Evolutionary conservation across 495 filamentous ascomycete species (phyloP), one percentile per base, ranked within the genome.

Genomic region (Penicillium maclennaniae): DNA sequence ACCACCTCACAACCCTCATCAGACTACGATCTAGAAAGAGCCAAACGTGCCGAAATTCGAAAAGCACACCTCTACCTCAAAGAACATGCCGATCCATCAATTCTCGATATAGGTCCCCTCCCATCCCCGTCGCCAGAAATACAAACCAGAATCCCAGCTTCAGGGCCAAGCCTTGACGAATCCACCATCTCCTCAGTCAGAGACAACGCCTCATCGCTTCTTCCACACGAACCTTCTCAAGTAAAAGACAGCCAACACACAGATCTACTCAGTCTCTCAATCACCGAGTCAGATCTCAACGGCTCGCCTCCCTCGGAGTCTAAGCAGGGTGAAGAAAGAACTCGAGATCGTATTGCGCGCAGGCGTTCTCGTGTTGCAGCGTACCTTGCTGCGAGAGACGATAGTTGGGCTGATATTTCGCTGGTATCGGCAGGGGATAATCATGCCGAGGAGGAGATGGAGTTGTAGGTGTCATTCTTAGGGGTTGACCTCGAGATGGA

Each of bases 401-500:
- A 64, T 43, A 74, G 53, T 9, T 82, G 79, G 79, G 63, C 63
- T 36, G 65, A 71, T 20, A 53, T 76, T 17, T 65, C 73, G 15
- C 61, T 80, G 26, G 57, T 78, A 43, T 81, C 79, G 25, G 70
- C 74, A 12, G 68, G 69, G 14, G 61, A 71, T 54, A 74, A 76
- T 51, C 79, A 81, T 56, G 61, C 69, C 0, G 70, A 77, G 45
- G 68, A 71, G 47, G 79, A 81, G 60, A 51, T 70, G 44, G 79
- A 82, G 51, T 55, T 82, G n/a, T 80, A 53, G 28, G 19, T 2
- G 25, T 20, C 3, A 7, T 14, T 34, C 16, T 15, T 38, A 31
- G 20, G n/a, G 31, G 14, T 14, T 34, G 4, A 31, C 27, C 10
- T 31, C 27, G 27, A 7, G 1, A 31, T 31, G 6, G 23, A 23